Evolutionary conservation across 108 stramenopile species (phyloP).

Genomic region (Stephanodiscus triporus): DNA sequence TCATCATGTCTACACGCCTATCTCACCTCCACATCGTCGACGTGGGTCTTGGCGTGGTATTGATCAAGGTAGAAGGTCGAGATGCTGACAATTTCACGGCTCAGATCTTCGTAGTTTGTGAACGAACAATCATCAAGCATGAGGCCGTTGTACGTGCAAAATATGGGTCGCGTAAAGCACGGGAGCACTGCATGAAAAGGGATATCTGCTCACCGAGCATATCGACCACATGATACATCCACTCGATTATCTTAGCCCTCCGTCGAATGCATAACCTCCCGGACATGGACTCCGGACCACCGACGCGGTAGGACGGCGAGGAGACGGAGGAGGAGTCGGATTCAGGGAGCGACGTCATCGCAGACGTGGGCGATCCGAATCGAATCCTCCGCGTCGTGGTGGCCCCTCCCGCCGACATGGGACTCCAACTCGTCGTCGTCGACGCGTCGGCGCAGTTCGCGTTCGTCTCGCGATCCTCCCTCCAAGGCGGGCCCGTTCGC

Average conservation of each 20-base stretch:
- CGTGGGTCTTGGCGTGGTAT: constrained; percentile 22
- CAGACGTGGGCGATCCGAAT: constrained; percentile 23
- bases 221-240: constrained; percentile 33
- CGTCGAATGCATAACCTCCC: constrained; percentile 17
- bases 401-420: neutral
- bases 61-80: constrained; percentile 33
- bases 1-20: neutral
- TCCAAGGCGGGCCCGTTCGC: constrained; percentile 7
- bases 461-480: constrained; percentile 2
- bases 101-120: neutral
- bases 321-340: neutral
- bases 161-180: no score
- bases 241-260: constrained; percentile 34
- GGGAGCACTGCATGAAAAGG: neutral
- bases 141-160: neutral
- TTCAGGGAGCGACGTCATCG: neutral
- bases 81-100: constrained; percentile 25
- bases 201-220: constrained; percentile 3
- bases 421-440: no score
- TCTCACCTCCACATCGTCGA: constrained; percentile 34
- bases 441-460: no score
- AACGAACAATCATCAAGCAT: constrained; percentile 3
- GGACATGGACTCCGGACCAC: neutral
- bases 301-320: neutral
- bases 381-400: neutral